Evolutionary conservation across 2,329 filamentous ascomycete genomes (phyloP).

Genomic region (Pseudogymnoascus sp.): DNA sequence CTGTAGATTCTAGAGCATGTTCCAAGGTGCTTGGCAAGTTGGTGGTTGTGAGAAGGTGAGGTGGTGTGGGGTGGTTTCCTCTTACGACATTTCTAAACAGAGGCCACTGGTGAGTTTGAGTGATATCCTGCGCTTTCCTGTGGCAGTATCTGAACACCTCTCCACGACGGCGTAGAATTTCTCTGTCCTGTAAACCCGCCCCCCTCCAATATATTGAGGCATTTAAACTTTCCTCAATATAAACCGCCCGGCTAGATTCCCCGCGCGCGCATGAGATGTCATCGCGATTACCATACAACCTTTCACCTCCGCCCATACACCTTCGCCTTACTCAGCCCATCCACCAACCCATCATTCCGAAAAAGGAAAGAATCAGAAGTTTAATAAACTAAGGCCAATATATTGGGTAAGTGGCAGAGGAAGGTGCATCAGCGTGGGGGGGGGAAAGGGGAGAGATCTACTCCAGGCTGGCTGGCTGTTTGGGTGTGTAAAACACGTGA

Average conservation of each 20-base stretch:
- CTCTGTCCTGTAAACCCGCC: too few species aligned
- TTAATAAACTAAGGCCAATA: background rate
- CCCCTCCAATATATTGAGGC: background rate
- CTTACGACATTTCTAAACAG: background rate
- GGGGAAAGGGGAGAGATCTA: background rate
- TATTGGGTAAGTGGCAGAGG: slow-evolving; percentile 18
- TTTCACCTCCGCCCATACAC: too few species aligned
- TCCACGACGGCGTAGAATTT: too few species aligned
- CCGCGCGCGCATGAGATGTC: background rate
- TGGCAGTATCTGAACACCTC: too few species aligned
- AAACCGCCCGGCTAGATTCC: too few species aligned
- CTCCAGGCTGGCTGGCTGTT: background rate
- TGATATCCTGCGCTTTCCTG: background rate
- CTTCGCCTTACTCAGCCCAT: background rate
- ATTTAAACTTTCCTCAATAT: background rate
- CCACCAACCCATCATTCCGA: background rate
- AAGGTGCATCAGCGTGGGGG: background rate
- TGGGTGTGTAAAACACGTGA: background rate
- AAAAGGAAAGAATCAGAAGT: background rate
- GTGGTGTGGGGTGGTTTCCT: too few species aligned
- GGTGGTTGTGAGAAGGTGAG: too few species aligned
- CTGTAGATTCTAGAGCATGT: background rate
- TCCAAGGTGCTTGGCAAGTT: background rate
- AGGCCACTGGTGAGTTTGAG: background rate
- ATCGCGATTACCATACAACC: background rate